These are phyloP conservation scores for Coemansia sp. DNA, from an alignment of 192 early-diverging fungal genomes.

Conservation along the genomic window DNA sequence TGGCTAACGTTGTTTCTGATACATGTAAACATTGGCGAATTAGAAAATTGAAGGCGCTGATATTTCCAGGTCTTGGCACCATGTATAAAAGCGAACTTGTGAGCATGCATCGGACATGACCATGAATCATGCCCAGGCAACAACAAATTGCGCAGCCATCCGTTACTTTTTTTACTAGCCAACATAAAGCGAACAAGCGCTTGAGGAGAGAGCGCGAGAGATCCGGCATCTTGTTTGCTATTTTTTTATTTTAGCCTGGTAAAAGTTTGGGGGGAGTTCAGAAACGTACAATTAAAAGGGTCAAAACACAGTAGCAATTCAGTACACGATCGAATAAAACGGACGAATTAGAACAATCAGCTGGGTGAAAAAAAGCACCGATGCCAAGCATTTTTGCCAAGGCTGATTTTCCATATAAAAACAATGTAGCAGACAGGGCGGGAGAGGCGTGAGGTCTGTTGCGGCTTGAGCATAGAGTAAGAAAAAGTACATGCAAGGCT, in stretches of 20 bases:
- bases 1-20: neutral
- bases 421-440: neutral
- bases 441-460: neutral
- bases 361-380: too few species aligned
- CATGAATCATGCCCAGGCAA: too few species aligned
- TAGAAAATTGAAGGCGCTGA: neutral
- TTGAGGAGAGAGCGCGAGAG: neutral
- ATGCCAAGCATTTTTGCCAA: neutral
- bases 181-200: neutral
- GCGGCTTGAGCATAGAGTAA: neutral
- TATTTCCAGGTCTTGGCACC: neutral
- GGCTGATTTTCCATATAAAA: neutral
- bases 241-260: constrained; percentile 8
- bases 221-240: neutral
- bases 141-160: too few species aligned
- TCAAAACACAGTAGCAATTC: neutral
- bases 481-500: neutral
- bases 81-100: too few species aligned
- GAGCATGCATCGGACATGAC: too few species aligned
- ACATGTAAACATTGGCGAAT: neutral
- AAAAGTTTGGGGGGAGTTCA: constrained; percentile 6
- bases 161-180: neutral
- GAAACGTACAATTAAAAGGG: neutral
- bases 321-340: neutral
- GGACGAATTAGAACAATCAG: neutral